Evolutionary conservation across 2,329 filamentous ascomycete species (phyloP), one percentile per base, ranked within the genome.

Genomic region (Aureobasidium sp.): DNA sequence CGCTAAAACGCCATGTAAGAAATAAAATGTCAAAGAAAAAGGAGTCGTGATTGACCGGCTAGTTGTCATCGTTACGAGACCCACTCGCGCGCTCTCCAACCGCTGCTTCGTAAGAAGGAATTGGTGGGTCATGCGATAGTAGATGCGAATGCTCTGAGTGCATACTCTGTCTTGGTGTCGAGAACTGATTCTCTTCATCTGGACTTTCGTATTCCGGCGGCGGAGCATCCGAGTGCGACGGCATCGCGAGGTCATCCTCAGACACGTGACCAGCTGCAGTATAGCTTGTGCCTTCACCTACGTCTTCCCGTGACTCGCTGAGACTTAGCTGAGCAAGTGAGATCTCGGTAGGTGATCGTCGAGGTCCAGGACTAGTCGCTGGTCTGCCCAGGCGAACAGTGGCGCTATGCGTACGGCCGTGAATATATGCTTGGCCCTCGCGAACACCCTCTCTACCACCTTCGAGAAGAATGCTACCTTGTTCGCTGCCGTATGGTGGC

Each of bases 401-500:
- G 59, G 89, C 89, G 69, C 89, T 94, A 64, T 85, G 82, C 45
- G 88, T 87, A 63, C 91, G 82, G 42, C 83, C 84, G 72, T 96
- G 91, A 60, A 79, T 75, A 68, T 79, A 80, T 59, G 77, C 77
- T 70, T 79, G 81, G 61, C 82, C 81, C 71, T 85, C 80, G 62
- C 78, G 71, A 44, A 79, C 74, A 63, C 78, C 78, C 60, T 81
- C 79, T 45, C 75, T 72, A 14, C 94, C 94, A 6, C 90, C 87
- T 72, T 97, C 94, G 14, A 99, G 83, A 31, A 99, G 80, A 68
- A 99, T 97, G 71, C 92, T 97, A 69, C 94, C 94, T 75, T 96
- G 91, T 76, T 97, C 94, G 65, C 91, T 96, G 52, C 94, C 94
- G 72, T 99, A 99, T 1, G 94, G 94, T 56, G 94, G 94, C 47